These are phyloP conservation scores for Ganoderma lingzhi DNA, from an alignment of 1,284 basidiomycete genomes.

Conservation along the genomic window DNA sequence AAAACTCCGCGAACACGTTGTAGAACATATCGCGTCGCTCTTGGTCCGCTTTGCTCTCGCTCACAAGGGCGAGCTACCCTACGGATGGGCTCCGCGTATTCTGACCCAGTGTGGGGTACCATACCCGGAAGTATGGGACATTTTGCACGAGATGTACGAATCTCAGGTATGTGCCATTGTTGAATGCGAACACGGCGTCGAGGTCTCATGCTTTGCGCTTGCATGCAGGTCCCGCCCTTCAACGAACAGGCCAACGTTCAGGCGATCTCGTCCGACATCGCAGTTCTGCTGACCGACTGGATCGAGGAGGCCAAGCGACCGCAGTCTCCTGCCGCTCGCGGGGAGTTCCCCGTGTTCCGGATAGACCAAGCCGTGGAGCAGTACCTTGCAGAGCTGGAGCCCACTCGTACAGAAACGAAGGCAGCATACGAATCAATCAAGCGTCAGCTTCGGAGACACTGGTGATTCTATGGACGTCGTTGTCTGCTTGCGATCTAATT, in stretches of 20 bases:
- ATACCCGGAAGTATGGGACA: conserved; percentile 82
- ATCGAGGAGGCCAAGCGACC: conserved; percentile 75
- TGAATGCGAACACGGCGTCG: not conserved
- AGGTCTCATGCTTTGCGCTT: not conserved
- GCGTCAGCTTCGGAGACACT: conserved; percentile 71
- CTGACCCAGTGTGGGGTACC: conserved; percentile 82
- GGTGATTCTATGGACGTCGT: conserved; percentile 31
- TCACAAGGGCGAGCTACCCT: conserved; percentile 64
- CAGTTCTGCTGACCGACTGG: conserved; percentile 79
- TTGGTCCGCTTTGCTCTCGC: conserved; percentile 76
- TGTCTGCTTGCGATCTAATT: not conserved
- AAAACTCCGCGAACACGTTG: not conserved
- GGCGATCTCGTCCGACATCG: conserved; percentile 80
- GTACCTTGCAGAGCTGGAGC: conserved; percentile 73
- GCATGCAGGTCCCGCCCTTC: conserved; percentile 82
- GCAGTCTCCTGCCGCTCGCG: conserved; percentile 56
- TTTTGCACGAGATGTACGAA: conserved; percentile 88
- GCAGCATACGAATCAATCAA: conserved; percentile 71
- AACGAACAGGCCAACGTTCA: conserved; percentile 81
- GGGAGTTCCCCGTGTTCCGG: conserved; percentile 75
- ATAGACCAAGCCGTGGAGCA: conserved; percentile 75
- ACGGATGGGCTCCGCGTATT: conserved; percentile 84
- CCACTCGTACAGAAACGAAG: conserved; percentile 65
- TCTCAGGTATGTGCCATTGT: conserved; percentile 67
- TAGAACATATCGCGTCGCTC: conserved; percentile 75